A percentile compares a stretch with the other conserved stretches of the same genome.
Conservation (phyloP, 2,329 filamentous ascomycete species). For the Colletotrichum acutatum region DNA sequence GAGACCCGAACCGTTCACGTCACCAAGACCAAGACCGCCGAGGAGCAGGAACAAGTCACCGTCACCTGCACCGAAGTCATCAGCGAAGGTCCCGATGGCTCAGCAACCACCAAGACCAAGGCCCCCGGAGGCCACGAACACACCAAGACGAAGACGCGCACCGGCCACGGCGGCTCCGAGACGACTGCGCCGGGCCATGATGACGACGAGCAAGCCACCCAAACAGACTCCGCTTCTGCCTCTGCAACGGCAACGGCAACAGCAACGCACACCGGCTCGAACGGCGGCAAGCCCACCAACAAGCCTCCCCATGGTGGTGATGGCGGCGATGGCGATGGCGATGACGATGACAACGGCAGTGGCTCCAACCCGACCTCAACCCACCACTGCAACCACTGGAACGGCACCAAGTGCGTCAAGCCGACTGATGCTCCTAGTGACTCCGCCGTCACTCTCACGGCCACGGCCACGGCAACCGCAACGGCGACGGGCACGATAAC, state of each 20-base stretch:
- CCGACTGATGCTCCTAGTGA: background rate
- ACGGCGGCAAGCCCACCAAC: background rate
- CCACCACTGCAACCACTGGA: slow-evolving; percentile 38
- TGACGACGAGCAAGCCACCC: slow-evolving; percentile 2
- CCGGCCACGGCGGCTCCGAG: background rate
- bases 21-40: slow-evolving; percentile 3
- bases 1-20: slow-evolving; percentile 10
- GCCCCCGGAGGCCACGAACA: background rate
- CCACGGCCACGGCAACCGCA: background rate
- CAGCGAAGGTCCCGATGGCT: slow-evolving; percentile 18
- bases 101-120: slow-evolving; percentile 19
- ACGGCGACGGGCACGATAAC: slow-evolving; percentile 22
- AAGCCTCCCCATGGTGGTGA: background rate
- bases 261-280: background rate
- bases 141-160: slow-evolving; percentile 1
- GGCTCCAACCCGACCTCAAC: slow-evolving; percentile 9
- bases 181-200: slow-evolving; percentile 4
- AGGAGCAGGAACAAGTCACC: slow-evolving; percentile 18
- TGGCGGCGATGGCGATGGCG: background rate
- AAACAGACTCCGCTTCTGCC: background rate
- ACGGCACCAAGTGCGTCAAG: slow-evolving; percentile 33
- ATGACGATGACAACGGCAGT: background rate
- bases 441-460: background rate
- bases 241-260: background rate
- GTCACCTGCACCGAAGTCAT: slow-evolving; percentile 28